Conservation (phyloP, 2,329 filamentous ascomycete genomes). For the Chalaropsis thielavioides region DNA sequence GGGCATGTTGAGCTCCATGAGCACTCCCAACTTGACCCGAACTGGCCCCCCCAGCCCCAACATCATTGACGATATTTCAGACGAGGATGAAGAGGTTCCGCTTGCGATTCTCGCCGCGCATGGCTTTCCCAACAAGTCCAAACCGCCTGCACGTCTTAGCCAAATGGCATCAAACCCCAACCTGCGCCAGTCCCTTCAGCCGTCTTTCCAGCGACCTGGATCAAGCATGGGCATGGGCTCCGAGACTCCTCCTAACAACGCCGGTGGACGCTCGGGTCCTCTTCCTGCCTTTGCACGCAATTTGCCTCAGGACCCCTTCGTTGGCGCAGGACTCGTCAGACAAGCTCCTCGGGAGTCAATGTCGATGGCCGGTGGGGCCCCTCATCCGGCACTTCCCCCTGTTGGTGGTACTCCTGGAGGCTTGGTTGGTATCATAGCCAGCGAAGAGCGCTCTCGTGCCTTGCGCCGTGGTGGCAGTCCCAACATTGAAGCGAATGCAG, state of each 20-base stretch:
- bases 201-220: slow-evolving; percentile 30
- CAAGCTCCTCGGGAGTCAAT: slow-evolving; percentile 60
- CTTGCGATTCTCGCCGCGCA: slow-evolving; percentile 77
- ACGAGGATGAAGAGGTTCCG: slow-evolving; percentile 80
- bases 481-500: slow-evolving; percentile 39
- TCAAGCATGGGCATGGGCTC: slow-evolving; percentile 30
- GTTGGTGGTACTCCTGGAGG: slow-evolving; percentile 44
- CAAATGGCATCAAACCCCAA: slow-evolving; percentile 58
- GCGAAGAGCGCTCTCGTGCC: slow-evolving; percentile 64
- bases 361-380: slow-evolving; percentile 44
- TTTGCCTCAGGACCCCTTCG: slow-evolving; percentile 72
- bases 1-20: slow-evolving; percentile 41
- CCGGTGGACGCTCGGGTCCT: slow-evolving; percentile 25
- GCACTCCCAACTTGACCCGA: slow-evolving; percentile 43
- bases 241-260: slow-evolving; percentile 18
- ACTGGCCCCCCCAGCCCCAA: slow-evolving; percentile 24
- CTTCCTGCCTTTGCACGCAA: slow-evolving; percentile 73
- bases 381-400: slow-evolving; percentile 29
- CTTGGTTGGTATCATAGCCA: slow-evolving; percentile 75
- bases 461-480: slow-evolving; percentile 60
- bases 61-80: slow-evolving; percentile 38
- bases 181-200: slow-evolving; percentile 39
- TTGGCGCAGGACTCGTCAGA: slow-evolving; percentile 62
- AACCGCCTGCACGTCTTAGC: slow-evolving; percentile 54
- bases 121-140: slow-evolving; percentile 67